phyloP scores from a whole-genome alignment of 345 rosid species.

The Fremontodendron californicum region DNA sequence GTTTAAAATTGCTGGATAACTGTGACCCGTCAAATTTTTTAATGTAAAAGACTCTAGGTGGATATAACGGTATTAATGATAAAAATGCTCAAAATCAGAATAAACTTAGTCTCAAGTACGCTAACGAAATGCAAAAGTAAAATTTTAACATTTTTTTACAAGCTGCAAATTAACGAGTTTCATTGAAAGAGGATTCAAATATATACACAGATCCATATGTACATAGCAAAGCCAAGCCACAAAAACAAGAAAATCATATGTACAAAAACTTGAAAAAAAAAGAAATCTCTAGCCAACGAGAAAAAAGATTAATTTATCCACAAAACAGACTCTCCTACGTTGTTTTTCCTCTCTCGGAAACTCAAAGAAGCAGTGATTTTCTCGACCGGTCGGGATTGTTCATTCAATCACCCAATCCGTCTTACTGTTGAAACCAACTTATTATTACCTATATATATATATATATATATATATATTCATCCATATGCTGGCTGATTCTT shows the following conservation, averaged over 20 bases:
- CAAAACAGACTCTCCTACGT: conserved; percentile 5
- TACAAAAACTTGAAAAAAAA: background rate
- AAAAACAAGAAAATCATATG: background rate
- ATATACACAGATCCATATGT: background rate
- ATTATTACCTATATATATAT: background rate
- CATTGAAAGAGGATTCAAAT: conserved; percentile 2
- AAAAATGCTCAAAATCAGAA: too few species aligned
- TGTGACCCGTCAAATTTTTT: too few species aligned
- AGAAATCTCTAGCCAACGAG: background rate
- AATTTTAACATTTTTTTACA: background rate
- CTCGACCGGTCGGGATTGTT: background rate
- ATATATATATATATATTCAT: background rate
- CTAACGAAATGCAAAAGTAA: too few species aligned
- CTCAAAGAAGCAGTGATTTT: conserved; percentile 5
- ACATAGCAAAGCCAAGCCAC: background rate
- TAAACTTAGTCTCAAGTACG: too few species aligned
- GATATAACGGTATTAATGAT: too few species aligned
- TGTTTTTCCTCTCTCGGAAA: background rate
- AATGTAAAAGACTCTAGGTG: too few species aligned
- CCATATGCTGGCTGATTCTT: background rate
- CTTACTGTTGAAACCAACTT: background rate
- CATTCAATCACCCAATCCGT: background rate
- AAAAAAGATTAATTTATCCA: background rate
- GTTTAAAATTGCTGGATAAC: too few species aligned
- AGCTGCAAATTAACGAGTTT: conserved; percentile 9